These are phyloP conservation scores for Apiotrichum brassicae DNA, from an alignment of 1,284 basidiomycete species.

Conservation along the genomic window DNA sequence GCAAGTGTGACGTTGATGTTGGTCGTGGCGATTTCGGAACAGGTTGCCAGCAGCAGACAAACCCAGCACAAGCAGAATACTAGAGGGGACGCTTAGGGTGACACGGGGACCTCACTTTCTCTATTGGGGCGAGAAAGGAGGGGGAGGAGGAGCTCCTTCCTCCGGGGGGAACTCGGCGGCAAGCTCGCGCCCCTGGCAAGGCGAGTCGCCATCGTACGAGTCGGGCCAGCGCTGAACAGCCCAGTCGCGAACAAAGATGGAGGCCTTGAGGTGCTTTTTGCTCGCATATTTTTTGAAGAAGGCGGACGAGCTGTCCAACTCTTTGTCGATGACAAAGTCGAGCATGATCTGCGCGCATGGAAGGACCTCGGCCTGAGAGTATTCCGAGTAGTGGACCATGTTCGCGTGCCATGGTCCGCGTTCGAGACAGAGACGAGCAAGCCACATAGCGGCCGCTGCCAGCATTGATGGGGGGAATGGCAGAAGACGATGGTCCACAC, in stretches of 20 bases:
- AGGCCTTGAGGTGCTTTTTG: conserved; percentile 82
- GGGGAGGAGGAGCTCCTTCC: conserved; percentile 6
- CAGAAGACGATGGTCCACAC: conserved; percentile 80
- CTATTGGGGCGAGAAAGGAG: neutral
- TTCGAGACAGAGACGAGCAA: conserved; percentile 78
- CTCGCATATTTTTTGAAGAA: conserved; percentile 59
- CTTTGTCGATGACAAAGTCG: conserved; percentile 75
- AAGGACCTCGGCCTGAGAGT: conserved; percentile 73
- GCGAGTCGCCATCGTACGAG: conserved; percentile 14
- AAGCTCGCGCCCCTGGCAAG: conserved; percentile 24
- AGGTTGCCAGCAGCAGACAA: too few relatives aligned
- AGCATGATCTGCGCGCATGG: conserved; percentile 89
- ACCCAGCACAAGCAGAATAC: too few relatives aligned
- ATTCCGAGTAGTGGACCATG: conserved; percentile 85
- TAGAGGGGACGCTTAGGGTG: too few relatives aligned
- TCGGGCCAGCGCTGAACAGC: conserved; percentile 39
- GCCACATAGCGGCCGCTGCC: conserved; percentile 84
- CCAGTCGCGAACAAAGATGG: conserved; percentile 51
- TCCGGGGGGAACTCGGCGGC: conserved; percentile 12
- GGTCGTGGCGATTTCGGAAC: too few relatives aligned
- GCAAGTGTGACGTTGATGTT: too few relatives aligned
- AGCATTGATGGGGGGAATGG: conserved; percentile 73
- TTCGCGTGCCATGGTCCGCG: conserved; percentile 86
- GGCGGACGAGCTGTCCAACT: conserved; percentile 57
- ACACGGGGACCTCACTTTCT: too few relatives aligned